These are phyloP conservation scores for Chlamydomonas schloesseri DNA, from an alignment of 139 green algal genomes.

Conservation along the genomic window DNA sequence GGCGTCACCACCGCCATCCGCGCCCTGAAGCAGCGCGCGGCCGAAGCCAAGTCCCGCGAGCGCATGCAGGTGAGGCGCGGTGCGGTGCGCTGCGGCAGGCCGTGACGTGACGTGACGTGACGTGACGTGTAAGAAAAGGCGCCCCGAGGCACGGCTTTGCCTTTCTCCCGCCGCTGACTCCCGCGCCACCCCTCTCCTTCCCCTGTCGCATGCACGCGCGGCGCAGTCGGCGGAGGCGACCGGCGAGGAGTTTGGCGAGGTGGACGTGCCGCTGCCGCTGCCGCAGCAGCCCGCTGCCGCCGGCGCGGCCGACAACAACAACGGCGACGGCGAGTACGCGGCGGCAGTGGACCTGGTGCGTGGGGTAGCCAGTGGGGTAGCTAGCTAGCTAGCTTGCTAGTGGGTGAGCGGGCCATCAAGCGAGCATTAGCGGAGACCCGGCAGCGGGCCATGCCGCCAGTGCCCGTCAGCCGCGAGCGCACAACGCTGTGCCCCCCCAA, in stretches of 20 bases:
- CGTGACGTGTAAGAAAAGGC: no score
- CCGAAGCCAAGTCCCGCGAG: background rate
- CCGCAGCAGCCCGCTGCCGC: no score
- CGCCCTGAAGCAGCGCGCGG: background rate
- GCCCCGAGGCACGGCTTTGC: no score
- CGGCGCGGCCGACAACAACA: background rate
- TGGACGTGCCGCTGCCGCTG: background rate
- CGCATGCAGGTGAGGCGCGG: background rate
- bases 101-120: background rate
- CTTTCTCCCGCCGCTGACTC: no score
- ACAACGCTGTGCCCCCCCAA: no score
- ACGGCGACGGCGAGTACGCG: conserved; percentile 22
- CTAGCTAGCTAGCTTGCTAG: no score
- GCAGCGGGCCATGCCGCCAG: background rate
- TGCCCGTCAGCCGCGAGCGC: no score
- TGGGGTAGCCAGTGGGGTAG: background rate
- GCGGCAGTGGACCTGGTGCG: conserved; percentile 11
- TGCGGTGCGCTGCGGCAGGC: background rate
- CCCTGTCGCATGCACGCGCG: background rate
- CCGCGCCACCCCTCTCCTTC: no score
- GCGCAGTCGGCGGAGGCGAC: background rate
- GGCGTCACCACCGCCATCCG: background rate
- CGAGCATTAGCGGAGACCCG: background rate
- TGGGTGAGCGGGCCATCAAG: background rate
- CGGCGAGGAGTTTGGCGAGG: conserved; percentile 27